A percentile compares a stretch with the other conserved stretches of the same genome.
These are phyloP conservation scores for Xylaria sp. DNA, from an alignment of 2,329 filamentous ascomycete genomes.

Conservation along the genomic window DNA sequence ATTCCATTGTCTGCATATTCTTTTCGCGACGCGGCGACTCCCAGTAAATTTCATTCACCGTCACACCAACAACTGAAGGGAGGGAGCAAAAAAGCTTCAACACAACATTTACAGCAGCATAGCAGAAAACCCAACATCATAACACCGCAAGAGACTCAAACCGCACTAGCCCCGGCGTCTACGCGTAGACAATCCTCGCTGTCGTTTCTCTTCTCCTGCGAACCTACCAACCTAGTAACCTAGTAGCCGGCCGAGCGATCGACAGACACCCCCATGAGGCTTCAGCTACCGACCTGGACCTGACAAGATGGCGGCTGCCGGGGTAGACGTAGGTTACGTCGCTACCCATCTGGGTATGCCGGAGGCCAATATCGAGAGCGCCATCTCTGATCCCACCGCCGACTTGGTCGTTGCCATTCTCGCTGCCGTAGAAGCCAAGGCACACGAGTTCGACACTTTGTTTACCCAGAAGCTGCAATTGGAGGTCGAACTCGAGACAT, in stretches of 20 bases:
- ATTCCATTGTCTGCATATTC: background rate
- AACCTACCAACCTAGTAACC: constrained; percentile 2
- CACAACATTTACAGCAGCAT: constrained; percentile 11
- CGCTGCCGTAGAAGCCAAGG: constrained; percentile 78
- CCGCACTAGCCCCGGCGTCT: background rate
- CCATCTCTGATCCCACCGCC: constrained; percentile 75
- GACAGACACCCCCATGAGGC: constrained; percentile 44
- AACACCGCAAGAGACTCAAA: background rate
- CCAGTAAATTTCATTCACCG: constrained; percentile 16
- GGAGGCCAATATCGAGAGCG: constrained; percentile 68
- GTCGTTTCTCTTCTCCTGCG: background rate
- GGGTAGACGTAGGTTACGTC: constrained; percentile 77
- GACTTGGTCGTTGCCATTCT: constrained; percentile 83
- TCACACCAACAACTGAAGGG: constrained; percentile 4
- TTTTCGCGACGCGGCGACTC: constrained; percentile 26
- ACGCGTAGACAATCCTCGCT: background rate
- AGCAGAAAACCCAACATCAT: constrained; percentile 2
- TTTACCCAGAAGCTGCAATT: constrained; percentile 88
- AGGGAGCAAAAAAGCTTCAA: constrained; percentile 1
- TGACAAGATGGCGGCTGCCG: constrained; percentile 67
- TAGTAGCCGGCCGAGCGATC: background rate
- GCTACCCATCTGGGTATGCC: constrained; percentile 77
- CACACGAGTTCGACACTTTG: constrained; percentile 82
- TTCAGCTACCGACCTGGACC: constrained; percentile 36
- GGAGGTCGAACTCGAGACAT: constrained; percentile 93